Base-by-base conservation (phyloP, 192 early-diverging fungal species). In the Podila verticillata region DNA sequence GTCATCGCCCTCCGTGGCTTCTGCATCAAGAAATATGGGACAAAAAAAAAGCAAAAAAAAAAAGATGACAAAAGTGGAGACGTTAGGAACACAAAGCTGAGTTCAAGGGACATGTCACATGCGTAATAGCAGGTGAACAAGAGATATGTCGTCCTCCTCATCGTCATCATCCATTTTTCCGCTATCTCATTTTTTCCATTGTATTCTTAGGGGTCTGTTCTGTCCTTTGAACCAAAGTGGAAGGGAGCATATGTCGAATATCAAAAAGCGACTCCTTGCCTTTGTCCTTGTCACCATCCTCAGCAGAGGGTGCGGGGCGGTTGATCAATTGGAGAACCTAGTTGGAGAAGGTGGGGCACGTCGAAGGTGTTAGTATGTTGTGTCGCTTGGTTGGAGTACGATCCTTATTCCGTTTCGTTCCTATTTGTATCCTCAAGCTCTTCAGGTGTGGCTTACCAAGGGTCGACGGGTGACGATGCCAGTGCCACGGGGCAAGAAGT, bases 391-490 rank as follows among this genome's bases (percentile, higher is more conserved):
- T 30, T 59, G 39, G 0, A 13, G 10, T 12, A 39, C 13, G 39
- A 44, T 12, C 24, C 61, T 4, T 32, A 32, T n/a, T 32, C 17
- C 60, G 9, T 61, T 22, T 32, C 12, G 7, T 20, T 30, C 20
- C 12, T 20, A 10, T 13, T 39, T 17, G 34, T 36, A 10, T 22
- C 22, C 61, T 26, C 9, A 32, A 26, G 39, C 35, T 17, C 19
- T n/a, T 17, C 30, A 26, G 35, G 22, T 62, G 39, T 44, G 39
- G 17, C 51, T 73, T 89, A 92, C 92, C 72, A 99, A 88, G 36
- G 98, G 98, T 35, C 98, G 91, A 63, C 98, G 92, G 48, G 98
- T 99, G 54, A 99, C 98, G 75, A 99, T 99, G 29, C 97, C 97
- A 19, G 92, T 93, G 36, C 98, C 98, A 74, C 98, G 89, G 58